Evolutionary conservation across 2,329 filamentous ascomycete genomes (phyloP), one percentile per base, ranked within the genome.

Genomic region (Scleromitrula shiraiana): DNA sequence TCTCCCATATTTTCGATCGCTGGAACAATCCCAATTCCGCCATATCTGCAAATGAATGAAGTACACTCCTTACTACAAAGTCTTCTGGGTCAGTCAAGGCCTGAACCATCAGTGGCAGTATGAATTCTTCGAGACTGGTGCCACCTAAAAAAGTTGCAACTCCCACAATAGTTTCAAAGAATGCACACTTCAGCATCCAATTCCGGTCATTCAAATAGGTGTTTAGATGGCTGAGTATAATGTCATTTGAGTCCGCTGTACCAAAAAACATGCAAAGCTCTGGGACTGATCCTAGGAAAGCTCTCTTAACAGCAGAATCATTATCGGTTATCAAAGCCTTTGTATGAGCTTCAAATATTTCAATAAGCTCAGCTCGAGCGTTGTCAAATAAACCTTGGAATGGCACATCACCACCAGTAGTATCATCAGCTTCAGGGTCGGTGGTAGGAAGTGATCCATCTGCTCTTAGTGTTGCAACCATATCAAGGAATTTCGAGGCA

Each of bases 161-260:
- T 3, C 90, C 91, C 14, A 97, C 88, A 22, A 97, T 88, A 0
- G 89, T 88, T 61, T 95, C 90, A 60, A 98, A 96, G 63, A 97
- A 97, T 2, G 91, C 89, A 59, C 89, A 96, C 65, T 95, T 96
- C 26, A 98, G 70, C 64, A 88, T 88, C 93, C 93, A 98, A 64
- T 98, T 90, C 35, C 85, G 81, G 59, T 97, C 93, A 57, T 98
- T 98, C 7, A 98, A 70, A 60, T 98, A 98, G 0, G 93, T 98
- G 62, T 97, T 97, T 23, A 98, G 72, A 68, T 98, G 93, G 26
- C 89, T 95, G 19, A 98, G 71, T 14, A 98, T 82, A n/a, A 98
- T 88, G 62, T 98, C 93, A 64, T 94, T 96, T 1, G 91, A 85
- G 61, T 89, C 85, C n/a, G 83, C 77, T 52, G 86, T 90, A 3